Evolutionary conservation across 495 filamentous ascomycete species (phyloP).

Genomic region (Talaromyces stipitatus): DNA sequence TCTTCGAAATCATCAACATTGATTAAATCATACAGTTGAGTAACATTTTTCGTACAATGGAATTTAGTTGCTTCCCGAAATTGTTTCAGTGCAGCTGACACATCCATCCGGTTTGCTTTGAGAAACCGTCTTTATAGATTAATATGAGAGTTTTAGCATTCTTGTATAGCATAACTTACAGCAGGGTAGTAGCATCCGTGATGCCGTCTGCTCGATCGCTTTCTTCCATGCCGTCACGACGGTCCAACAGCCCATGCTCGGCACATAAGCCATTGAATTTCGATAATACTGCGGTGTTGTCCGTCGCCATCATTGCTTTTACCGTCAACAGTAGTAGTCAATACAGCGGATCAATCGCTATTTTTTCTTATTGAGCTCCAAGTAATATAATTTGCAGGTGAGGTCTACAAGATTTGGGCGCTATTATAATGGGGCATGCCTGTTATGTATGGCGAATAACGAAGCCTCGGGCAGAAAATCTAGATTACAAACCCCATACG

Average conservation of each 20-base stretch:
- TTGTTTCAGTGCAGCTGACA: conserved; percentile 13
- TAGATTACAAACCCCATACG: too few relatives aligned
- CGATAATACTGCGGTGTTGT: conserved; percentile 7
- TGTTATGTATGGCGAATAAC: too few relatives aligned
- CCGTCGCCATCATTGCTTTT: not conserved
- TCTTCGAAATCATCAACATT: conserved; percentile 19
- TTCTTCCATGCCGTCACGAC: conserved; percentile 11
- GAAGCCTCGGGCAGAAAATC: too few relatives aligned
- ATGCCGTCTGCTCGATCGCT: conserved; percentile 18
- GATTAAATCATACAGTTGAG: conserved; percentile 17
- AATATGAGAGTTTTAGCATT: not conserved
- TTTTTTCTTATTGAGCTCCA: too few relatives aligned
- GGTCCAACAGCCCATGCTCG: conserved; percentile 16
- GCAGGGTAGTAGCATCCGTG: conserved; percentile 20
- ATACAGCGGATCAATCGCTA: too few relatives aligned
- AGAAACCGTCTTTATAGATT: conserved; percentile 21
- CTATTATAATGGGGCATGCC: too few relatives aligned
- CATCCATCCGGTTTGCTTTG: conserved; percentile 17
- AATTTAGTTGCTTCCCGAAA: conserved; percentile 16
- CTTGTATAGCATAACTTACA: conserved; percentile 12
- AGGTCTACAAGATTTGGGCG: too few relatives aligned
- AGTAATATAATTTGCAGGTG: too few relatives aligned
- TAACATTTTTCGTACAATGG: conserved; percentile 12
- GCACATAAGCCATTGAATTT: conserved; percentile 15
- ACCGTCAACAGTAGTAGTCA: too few relatives aligned